Evolutionary conservation across 805 yeast species (phyloP), one percentile per base, ranked within the genome.

Genomic region (Clavispora fructus): DNA sequence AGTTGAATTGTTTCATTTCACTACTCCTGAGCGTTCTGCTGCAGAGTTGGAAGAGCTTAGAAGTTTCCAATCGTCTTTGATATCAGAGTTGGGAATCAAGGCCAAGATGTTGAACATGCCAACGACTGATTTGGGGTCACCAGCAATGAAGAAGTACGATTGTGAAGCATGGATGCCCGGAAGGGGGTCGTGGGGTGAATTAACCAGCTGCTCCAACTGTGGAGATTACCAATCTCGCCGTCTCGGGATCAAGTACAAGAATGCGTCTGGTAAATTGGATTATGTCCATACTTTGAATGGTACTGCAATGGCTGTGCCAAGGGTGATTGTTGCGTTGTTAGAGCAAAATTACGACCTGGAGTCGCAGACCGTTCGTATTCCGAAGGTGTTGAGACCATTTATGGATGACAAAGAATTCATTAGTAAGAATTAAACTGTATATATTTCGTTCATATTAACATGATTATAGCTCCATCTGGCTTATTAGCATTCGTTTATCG

Each of bases 141-240:
- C 99, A 1, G 98, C 98, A 0, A 80, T 75, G 64, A 83, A 86
- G 59, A 94, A 94, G 62, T 88, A 82, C 61, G 99, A 94, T 57
- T 87, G 91, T 47, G 99, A 94, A 65, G 96, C 91, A 0, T 88
- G 96, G 90, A 92, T 94, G 98, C 98, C 98, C 0, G 97, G 98
- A 2, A 78, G 97, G 56, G 91, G 88, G 1, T 63, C 69, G 1
- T 92, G 95, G 88, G 99, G 99, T 4, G 99, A 94, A 62, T 74
- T 94, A 29, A 82, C 95, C 1, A 87, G 96, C 27, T 77, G 95
- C 1, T 90, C 97, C 2, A 92, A 91, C 61, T 94, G 99, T 64
- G 79, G 89, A 4, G 97, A 91, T 54, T 94, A 79, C 63, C 99
- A 94, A 67, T 69, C 95, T 7, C 76, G 96, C 63, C 76, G 98